These are phyloP conservation scores for Acer negundo DNA, from an alignment of 345 rosid genomes.

Conservation along the genomic window DNA sequence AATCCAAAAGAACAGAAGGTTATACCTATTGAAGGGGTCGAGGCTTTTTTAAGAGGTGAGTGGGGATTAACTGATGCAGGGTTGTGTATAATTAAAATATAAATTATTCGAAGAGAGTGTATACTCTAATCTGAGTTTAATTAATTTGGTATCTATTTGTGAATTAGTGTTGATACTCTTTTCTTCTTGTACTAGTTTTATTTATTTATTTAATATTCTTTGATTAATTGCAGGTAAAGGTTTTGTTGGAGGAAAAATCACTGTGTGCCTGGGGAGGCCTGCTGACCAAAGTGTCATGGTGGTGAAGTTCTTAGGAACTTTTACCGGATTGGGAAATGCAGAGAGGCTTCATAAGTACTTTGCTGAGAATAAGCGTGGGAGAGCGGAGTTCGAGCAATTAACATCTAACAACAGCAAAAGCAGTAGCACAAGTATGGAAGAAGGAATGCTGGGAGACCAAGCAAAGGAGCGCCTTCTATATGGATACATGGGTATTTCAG, in stretches of 20 bases:
- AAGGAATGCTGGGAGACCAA: conserved; percentile 31
- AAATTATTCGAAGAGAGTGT: background rate
- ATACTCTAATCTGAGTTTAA: background rate
- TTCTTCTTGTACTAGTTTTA: background rate
- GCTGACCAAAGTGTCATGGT: conserved; percentile 55
- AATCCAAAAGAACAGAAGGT: conserved; percentile 54
- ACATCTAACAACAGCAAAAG: conserved; percentile 20
- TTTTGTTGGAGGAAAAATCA: conserved; percentile 50
- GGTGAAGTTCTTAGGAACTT: conserved; percentile 52
- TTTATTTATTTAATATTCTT: background rate
- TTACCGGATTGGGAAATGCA: conserved; percentile 49
- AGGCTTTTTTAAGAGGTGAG: conserved; percentile 54
- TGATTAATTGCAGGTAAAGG: conserved; percentile 43
- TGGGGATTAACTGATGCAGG: background rate
- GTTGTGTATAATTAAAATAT: background rate
- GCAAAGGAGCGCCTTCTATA: conserved; percentile 41
- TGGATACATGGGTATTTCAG: conserved; percentile 57
- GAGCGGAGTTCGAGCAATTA: conserved; percentile 38
- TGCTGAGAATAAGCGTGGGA: conserved; percentile 42
- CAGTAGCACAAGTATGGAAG: conserved; percentile 7
- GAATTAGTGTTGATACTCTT: background rate
- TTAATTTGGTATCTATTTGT: background rate
- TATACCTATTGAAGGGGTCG: conserved; percentile 45
- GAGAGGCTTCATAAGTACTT: conserved; percentile 50
- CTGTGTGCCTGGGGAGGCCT: conserved; percentile 53